A percentile compares a stretch with the other conserved stretches of the same genome.
These are phyloP conservation scores for Cupressus sempervirens DNA, from an alignment of 75 land plant species.

Conservation along the genomic window DNA sequence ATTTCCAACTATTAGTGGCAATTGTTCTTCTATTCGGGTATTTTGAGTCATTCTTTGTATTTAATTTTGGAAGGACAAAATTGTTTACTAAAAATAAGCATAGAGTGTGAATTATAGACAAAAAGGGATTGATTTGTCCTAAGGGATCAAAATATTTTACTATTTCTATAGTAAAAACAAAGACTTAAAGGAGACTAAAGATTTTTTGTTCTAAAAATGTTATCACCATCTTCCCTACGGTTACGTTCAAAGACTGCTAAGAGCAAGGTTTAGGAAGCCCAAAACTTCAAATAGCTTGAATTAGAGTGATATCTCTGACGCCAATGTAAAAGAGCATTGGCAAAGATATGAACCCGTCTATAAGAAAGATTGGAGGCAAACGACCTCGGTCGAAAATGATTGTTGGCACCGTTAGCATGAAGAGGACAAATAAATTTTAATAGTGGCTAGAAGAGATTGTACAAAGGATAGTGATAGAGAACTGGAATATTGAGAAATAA, in stretches of 20 bases:
- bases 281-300: conserved; percentile 33
- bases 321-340: conserved; percentile 61
- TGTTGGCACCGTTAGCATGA: conserved; percentile 81
- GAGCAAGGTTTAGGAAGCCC: conserved; percentile 45
- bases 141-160: too few species aligned
- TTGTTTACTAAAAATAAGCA: too few species aligned
- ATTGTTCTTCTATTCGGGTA: too few species aligned
- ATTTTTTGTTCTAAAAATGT: conserved; percentile 36
- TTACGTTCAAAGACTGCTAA: conserved; percentile 55
- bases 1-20: too few species aligned
- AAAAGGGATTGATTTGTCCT: too few species aligned
- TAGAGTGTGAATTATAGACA: too few species aligned
- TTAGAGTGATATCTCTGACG: conserved; percentile 35
- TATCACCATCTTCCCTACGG: conserved; percentile 76
- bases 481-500: conserved; percentile 29
- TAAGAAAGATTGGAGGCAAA: conserved; percentile 79
- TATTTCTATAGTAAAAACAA: too few species aligned
- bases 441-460: conserved; percentile 66
- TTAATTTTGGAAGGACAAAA: too few species aligned
- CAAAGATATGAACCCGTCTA: conserved; percentile 56
- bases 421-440: conserved; percentile 85
- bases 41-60: too few species aligned
- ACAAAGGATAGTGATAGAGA: conserved; percentile 67
- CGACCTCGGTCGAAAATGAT: conserved; percentile 40
- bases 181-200: too few species aligned